A percentile compares a stretch with the other conserved stretches of the same genome.
These are phyloP conservation scores for Ophiostoma sp. DNA, from an alignment of 2,329 filamentous ascomycete species.

Conservation along the genomic window DNA sequence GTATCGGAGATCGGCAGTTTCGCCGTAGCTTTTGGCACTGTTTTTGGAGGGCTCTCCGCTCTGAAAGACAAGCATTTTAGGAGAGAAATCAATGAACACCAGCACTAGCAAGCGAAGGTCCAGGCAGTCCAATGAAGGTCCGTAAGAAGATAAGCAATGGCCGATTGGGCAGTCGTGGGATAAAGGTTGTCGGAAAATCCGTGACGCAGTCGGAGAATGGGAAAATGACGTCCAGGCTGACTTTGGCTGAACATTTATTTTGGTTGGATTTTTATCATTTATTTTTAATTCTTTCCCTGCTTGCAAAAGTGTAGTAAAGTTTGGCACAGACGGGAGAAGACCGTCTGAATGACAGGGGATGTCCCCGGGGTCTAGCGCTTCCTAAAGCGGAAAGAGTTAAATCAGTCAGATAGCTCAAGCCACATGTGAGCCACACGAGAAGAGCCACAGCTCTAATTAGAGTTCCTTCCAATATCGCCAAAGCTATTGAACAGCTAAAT, in stretches of 20 bases:
- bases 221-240: not conserved
- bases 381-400: not conserved
- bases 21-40: no score
- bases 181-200: not conserved
- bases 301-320: not conserved
- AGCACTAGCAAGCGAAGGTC: not conserved
- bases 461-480: not conserved
- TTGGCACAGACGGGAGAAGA: no score
- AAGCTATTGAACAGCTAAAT: constrained; percentile 4
- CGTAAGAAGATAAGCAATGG: constrained; percentile 2
- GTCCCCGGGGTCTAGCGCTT: not conserved
- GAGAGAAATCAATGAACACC: not conserved
- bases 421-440: constrained; percentile 1
- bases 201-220: not conserved
- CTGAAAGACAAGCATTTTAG: not conserved
- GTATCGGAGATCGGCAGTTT: constrained; percentile 8
- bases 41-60: not conserved
- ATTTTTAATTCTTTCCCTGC: no score
- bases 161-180: not conserved
- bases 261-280: not conserved
- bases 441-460: not conserved
- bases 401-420: constrained; percentile 4
- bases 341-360: no score
- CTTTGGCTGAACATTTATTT: not conserved
- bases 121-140: not conserved